phyloP scores from a whole-genome alignment of 2,329 filamentous ascomycete species.

The Sporothrix humicola region DNA sequence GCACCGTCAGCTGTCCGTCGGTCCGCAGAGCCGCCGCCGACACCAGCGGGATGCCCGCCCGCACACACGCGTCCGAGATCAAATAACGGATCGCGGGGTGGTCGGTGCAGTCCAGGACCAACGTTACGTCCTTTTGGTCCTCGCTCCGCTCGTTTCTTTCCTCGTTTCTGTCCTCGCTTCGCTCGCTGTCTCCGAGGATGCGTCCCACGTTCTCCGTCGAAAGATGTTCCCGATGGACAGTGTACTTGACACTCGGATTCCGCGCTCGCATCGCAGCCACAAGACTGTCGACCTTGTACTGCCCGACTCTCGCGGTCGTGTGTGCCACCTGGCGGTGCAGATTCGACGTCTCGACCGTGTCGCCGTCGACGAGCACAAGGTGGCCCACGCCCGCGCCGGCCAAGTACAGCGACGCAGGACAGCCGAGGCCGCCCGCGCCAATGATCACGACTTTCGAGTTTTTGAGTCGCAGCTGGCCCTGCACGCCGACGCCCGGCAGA shows the following conservation, averaged over 20 bases:
- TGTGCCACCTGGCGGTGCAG: constrained; percentile 92
- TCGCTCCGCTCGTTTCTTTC: too few species aligned
- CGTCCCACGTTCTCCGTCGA: too few species aligned
- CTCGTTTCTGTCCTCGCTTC: background rate
- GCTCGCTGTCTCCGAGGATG: too few species aligned
- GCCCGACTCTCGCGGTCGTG: constrained; percentile 70
- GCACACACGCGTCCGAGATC: constrained; percentile 86
- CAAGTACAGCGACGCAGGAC: constrained; percentile 90
- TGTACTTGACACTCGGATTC: constrained; percentile 73
- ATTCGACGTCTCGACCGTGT: constrained; percentile 87
- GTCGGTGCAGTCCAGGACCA: constrained; percentile 91
- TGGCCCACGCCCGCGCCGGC: constrained; percentile 86
- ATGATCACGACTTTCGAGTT: constrained; percentile 76
- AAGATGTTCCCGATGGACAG: constrained; percentile 62
- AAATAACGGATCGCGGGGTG: constrained; percentile 90
- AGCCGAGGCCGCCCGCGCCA: constrained; percentile 87
- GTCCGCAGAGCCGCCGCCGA: constrained; percentile 88
- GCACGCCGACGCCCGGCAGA: constrained; percentile 76
- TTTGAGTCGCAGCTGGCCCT: constrained; percentile 78
- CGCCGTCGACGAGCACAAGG: constrained; percentile 84
- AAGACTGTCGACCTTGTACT: constrained; percentile 81
- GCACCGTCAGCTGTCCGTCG: constrained; percentile 86
- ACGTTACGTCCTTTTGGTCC: background rate
- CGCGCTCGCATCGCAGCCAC: constrained; percentile 64
- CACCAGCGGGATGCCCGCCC: constrained; percentile 78